Conservation (phyloP, 352 stramenopile species). For the Globisporangium middletonii region DNA sequence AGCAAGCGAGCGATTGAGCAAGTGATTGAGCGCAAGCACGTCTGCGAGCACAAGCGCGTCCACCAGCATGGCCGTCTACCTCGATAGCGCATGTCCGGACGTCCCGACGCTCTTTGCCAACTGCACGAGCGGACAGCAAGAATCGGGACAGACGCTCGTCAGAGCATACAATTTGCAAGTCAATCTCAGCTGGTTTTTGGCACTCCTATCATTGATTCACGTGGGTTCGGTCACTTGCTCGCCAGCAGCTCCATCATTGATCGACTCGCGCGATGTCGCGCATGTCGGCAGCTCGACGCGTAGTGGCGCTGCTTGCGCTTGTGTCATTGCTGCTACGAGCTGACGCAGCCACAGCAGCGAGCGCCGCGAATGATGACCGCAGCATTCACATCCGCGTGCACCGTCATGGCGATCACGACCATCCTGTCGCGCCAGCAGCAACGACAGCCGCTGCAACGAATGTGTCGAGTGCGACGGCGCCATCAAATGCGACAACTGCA, state of each 20-base stretch:
- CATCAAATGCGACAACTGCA: not conserved
- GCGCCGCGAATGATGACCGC: too few relatives aligned
- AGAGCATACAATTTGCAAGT: too few relatives aligned
- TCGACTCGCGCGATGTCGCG: not conserved
- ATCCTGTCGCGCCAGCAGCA: not conserved
- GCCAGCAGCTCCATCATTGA: not conserved
- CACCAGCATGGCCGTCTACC: too few relatives aligned
- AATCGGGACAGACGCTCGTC: too few relatives aligned
- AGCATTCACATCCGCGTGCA: not conserved
- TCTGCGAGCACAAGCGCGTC: too few relatives aligned
- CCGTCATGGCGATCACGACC: slow-evolving; percentile 1
- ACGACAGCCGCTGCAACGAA: not conserved
- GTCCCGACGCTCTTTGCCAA: too few relatives aligned
- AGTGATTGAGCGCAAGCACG: too few relatives aligned
- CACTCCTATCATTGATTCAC: not conserved
- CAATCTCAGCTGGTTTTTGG: too few relatives aligned
- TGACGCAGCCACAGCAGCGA: not conserved
- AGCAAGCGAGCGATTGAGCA: too few relatives aligned
- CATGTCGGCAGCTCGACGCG: not conserved
- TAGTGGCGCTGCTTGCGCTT: not conserved
- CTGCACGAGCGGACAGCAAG: too few relatives aligned
- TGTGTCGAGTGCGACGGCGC: not conserved
- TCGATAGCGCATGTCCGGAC: too few relatives aligned
- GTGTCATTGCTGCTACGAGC: not conserved
- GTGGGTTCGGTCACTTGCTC: not conserved